Base-by-base conservation (phyloP, 129 eudicot species). In the Arctium lappa region DNA sequence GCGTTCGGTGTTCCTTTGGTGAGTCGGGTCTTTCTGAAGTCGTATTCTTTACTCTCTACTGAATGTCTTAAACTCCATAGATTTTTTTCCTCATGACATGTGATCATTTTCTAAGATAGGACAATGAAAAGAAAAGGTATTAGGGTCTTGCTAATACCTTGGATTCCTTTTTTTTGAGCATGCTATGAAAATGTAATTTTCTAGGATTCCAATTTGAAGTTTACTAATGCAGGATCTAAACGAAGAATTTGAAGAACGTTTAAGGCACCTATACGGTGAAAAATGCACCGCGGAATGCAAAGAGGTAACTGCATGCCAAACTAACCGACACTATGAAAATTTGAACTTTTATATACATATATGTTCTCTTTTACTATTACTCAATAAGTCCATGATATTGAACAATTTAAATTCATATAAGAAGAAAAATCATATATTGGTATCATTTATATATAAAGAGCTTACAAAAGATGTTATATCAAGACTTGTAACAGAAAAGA, bases 1-100 rank as follows among this genome's bases (percentile, higher is more conserved):
- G 93, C 97, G 62, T 92, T 90, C 81, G 92, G 94, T 32, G 94
- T 92, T 69, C 91, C 94, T 5, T 83, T 85, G 93, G 97, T 92
- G 39, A 31, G 94, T 83, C 16, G 44, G 70, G 8, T 75, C 40
- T 46, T 62, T 36, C 50, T 16, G 27, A 18, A 74, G 22, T 63
- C n/a, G 15, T 37, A 48, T 3, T 56, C 12, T 7, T 65, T 63
- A 29, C 46, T 22, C 66, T 27, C 12, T 1, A 44, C 44, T 69
- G 36, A 69, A n/a, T 29, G 40, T 15, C 4, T 18, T 10, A 8
- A 30, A 13, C 77, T 22, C 29, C n/a, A 16, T 60, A 60, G 68
- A 60, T 60, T 8, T 60, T 22, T 60, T 60, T 12, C 22, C 27
- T 16, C 11, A 3, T 42, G 30, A 56, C 70, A 29, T n/a, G 3